Conservation (phyloP, 331 rosid genomes). For the Pyrus hybrid region DNA sequence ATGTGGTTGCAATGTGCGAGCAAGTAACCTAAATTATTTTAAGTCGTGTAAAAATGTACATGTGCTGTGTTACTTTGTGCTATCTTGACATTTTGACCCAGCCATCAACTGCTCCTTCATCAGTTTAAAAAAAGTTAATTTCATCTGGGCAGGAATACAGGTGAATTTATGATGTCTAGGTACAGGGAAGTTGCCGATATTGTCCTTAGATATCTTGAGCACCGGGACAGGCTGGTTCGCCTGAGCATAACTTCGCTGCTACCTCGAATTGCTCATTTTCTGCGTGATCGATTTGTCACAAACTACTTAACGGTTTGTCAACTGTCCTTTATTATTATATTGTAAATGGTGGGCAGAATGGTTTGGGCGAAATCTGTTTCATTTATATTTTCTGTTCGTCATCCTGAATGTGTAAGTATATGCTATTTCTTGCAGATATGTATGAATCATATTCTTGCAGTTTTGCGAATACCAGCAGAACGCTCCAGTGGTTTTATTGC, state of each 20-base stretch:
- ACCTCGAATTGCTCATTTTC: constrained; percentile 95
- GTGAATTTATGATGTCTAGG: constrained; percentile 99
- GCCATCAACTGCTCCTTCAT: background rate
- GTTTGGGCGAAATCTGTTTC: background rate
- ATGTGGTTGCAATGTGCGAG: background rate
- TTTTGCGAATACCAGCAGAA: constrained; percentile 82
- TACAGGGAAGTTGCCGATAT: constrained; percentile 97
- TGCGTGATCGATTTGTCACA: constrained; percentile 95
- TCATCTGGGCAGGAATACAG: constrained; percentile 73
- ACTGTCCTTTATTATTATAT: constrained; percentile 19
- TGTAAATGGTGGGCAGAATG: constrained; percentile 4
- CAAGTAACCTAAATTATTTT: background rate
- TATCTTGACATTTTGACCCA: background rate
- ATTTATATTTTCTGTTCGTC: background rate
- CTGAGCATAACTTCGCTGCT: constrained; percentile 91
- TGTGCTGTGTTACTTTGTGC: background rate
- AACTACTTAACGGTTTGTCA: constrained; percentile 68
- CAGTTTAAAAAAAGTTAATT: background rate
- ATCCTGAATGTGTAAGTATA: background rate
- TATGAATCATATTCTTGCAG: constrained; percentile 95
- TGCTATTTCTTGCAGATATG: constrained; percentile 74
- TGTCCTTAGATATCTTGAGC: constrained; percentile 88
- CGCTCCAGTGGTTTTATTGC: constrained; percentile 98
- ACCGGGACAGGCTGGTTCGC: constrained; percentile 94
- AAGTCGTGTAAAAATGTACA: background rate